A percentile compares a stretch with the other conserved stretches of the same genome.
phyloP scores from a whole-genome alignment of 768 basidiomycete genomes.

The Leccinum aurantiacum region DNA sequence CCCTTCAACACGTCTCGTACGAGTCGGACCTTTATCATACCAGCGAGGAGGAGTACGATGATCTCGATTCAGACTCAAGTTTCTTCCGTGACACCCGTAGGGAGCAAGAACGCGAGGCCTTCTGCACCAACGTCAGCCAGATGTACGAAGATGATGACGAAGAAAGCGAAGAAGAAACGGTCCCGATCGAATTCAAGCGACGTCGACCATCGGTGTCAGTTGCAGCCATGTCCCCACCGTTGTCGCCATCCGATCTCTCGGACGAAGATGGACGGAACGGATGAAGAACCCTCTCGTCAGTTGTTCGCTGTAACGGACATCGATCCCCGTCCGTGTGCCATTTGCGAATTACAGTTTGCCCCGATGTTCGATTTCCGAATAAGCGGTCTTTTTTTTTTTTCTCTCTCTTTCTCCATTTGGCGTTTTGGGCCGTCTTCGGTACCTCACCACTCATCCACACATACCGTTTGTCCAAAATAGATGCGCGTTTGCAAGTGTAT shows the following conservation, averaged over 20 bases:
- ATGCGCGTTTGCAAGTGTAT: slow-evolving; percentile 11
- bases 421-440: not conserved
- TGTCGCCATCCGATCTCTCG: slow-evolving; percentile 20
- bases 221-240: slow-evolving; percentile 27
- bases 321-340: slow-evolving; percentile 13
- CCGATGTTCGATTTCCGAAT: slow-evolving; percentile 14
- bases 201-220: slow-evolving; percentile 35
- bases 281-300: slow-evolving; percentile 6
- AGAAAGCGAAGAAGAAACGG: slow-evolving; percentile 37
- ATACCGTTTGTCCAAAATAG: slow-evolving; percentile 19
- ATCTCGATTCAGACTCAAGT: slow-evolving; percentile 34
- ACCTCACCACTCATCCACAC: slow-evolving; percentile 12
- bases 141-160: slow-evolving; percentile 35
- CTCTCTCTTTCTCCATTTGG: slow-evolving; percentile 6
- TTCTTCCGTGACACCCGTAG: slow-evolving; percentile 33
- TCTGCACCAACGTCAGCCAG: slow-evolving; percentile 34
- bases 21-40: slow-evolving; percentile 32
- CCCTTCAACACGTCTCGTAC: slow-evolving; percentile 36
- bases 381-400: not conserved
- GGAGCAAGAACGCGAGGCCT: slow-evolving; percentile 24
- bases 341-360: slow-evolving; percentile 21
- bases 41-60: slow-evolving; percentile 34
- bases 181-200: slow-evolving; percentile 37
- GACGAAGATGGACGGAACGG: slow-evolving; percentile 14
- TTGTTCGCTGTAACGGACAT: slow-evolving; percentile 6